Evolutionary conservation across 2,329 filamentous ascomycete genomes (phyloP), one percentile per base, ranked within the genome.

Genomic region (Colletotrichum sp.): DNA sequence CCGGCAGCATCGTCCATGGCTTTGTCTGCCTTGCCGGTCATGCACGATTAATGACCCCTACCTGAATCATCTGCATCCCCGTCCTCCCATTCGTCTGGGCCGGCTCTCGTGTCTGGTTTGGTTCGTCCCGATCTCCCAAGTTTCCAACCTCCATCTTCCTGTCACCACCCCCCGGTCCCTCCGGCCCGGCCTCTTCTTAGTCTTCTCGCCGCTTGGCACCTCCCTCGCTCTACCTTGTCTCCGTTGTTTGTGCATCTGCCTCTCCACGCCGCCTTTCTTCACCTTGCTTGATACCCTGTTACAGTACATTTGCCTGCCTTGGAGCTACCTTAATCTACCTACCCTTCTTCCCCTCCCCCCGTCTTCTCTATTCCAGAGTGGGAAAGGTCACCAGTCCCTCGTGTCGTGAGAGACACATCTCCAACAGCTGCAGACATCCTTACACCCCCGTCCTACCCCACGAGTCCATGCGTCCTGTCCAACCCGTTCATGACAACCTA

Each of bases 401-500:
- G 63, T 67, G 63, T 64, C 24, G 38, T 71, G 48, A 62, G 43
- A 67, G 34, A 64, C 56, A 36, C 63, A 73, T 52, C 55, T 63
- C 63, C 73, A 62, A 75, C 32, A 73, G 73, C 73, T 75, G 73
- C 69, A 75, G 73, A 64, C 58, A 69, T 73, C 73, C 69, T 64
- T 63, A 73, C 69, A 58, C 24, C 38, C 69, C 73, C 63, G 73
- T 75, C 73, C 73, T 73, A 75, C 73, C 73, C 69, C 73, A 75
- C 73, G 73, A 75, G 73, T 69, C 69, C 56, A 75, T 75, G 69
- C 69, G 73, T 73, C 73, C 69, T 69, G 73, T 75, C 73, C 71
- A 63, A 78, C 78, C 68, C 73, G 63, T 77, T 63, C 74, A 68
- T 77, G 68, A 77, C 68, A 68, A 36, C 75, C 68, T 56, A 76